Conservation (phyloP, 2,329 filamentous ascomycete genomes). For the Arthrobotrys megalospora region DNA sequence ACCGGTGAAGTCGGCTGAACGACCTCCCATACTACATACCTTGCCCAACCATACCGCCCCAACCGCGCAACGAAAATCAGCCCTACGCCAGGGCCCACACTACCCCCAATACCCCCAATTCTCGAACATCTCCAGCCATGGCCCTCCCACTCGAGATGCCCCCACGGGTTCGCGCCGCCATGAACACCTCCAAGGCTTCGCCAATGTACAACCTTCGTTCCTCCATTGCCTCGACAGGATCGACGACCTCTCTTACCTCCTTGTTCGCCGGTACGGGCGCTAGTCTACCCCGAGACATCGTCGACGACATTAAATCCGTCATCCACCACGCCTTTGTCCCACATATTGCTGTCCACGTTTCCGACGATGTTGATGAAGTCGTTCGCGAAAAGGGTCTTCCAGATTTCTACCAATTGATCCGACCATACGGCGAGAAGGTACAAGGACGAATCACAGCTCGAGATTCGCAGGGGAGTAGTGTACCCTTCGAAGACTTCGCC, state of each 20-base stretch:
- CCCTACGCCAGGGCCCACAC: not conserved
- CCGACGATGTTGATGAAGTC: conserved; percentile 85
- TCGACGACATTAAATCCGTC: conserved; percentile 75
- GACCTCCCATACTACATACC: conserved; percentile 20
- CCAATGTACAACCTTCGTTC: conserved; percentile 75
- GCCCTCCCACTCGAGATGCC: conserved; percentile 50
- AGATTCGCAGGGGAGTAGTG: conserved; percentile 88
- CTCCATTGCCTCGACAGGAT: conserved; percentile 70
- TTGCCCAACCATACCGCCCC: not conserved
- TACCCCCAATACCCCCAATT: not conserved
- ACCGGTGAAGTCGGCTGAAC: conserved; percentile 56
- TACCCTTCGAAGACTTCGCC: conserved; percentile 88
- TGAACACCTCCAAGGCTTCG: conserved; percentile 72
- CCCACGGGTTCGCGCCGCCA: conserved; percentile 63
- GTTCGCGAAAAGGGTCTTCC: conserved; percentile 86
- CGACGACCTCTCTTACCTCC: conserved; percentile 71
- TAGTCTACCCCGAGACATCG: conserved; percentile 67
- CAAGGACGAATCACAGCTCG: conserved; percentile 89
- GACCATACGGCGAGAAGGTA: conserved; percentile 91
- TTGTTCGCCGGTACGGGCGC: conserved; percentile 71
- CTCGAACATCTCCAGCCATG: conserved; percentile 30
- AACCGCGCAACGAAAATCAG: not conserved
- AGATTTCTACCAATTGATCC: conserved; percentile 83
- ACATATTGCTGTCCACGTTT: conserved; percentile 88
- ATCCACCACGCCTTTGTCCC: conserved; percentile 90